Conservation (phyloP, 306 rosid species). For the Citrullus mucosospermus region DNA sequence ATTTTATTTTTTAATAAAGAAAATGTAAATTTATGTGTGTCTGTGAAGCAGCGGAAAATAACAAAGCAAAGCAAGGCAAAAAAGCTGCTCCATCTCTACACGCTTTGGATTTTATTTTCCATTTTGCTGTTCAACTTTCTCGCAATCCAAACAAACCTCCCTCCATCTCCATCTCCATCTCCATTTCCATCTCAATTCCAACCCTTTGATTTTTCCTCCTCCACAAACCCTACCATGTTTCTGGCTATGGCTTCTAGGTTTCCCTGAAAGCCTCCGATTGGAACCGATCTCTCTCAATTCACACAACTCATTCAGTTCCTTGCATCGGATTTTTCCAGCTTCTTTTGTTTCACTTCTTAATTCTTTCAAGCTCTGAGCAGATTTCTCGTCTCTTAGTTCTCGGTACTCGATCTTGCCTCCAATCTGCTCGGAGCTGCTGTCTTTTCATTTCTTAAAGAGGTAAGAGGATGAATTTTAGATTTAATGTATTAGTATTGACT, state of each 20-base stretch:
- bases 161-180: conserved; percentile 14
- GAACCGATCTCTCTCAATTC: background rate
- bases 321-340: background rate
- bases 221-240: background rate
- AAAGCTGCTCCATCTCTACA: conserved; percentile 46
- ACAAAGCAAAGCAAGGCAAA: conserved; percentile 16
- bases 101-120: conserved; percentile 22
- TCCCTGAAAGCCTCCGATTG: background rate
- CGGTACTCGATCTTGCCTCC: background rate
- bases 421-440: background rate
- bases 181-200: conserved; percentile 15
- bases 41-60: conserved; percentile 16
- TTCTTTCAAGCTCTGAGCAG: background rate
- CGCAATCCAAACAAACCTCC: conserved; percentile 28
- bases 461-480: background rate
- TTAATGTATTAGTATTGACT: background rate
- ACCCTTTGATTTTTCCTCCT: conserved; percentile 7
- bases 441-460: background rate
- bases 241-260: background rate
- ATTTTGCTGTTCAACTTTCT: conserved; percentile 27
- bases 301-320: background rate
- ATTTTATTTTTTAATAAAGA: background rate
- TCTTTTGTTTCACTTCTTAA: background rate
- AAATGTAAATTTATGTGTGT: background rate
- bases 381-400: background rate